Base-by-base conservation (phyloP, 805 yeast species). In the Metschnikowia koreensis region DNA sequence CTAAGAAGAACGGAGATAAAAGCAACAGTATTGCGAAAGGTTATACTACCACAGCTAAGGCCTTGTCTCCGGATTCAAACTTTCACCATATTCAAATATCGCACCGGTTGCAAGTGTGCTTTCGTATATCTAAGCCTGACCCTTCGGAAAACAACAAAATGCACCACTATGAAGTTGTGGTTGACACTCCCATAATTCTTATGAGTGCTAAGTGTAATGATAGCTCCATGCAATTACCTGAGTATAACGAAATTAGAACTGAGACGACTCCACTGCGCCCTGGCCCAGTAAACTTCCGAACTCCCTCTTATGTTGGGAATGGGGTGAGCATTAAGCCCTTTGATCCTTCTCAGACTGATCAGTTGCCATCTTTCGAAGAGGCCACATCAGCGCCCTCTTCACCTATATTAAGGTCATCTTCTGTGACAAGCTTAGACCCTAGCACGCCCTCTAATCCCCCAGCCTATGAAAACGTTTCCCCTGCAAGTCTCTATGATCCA, bases 81-180 rank as follows among this genome's bases (percentile, higher is more conserved):
- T 84, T 79, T 60, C 76, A 82, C 34, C 85, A 83, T 60, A 75
- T 87, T 42, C 81, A 78, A 57, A 75, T 86, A 15, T 76, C 79
- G 50, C 96, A 87, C 65, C 72, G 91, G 46, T 66, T 87, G 46
- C 94, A 87, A 63, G 77, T 87, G 5, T 82, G 87, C 59, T 77
- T 87, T 51, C 71, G 94, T 51, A 81, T 87, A 28, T 81, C 88
- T 11, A 82, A 79, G 58, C 82, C 82, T 1, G 87, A 84, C 52
- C 76, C 80, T 0, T 63, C 67, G 44, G 76, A 60, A 48, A 62
- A 69, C 50, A 63, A 46, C 51, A 80, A 79, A 55, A 67, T 82
- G 70, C 90, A 86, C 60, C 92, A 87, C 64, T 87, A 84, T 61
- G 96, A 87, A 59, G 92, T 87, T 17, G 81, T 87, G 41, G 86